Conservation (phyloP, 129 eudicot species). For the Saussurea involucrata region DNA sequence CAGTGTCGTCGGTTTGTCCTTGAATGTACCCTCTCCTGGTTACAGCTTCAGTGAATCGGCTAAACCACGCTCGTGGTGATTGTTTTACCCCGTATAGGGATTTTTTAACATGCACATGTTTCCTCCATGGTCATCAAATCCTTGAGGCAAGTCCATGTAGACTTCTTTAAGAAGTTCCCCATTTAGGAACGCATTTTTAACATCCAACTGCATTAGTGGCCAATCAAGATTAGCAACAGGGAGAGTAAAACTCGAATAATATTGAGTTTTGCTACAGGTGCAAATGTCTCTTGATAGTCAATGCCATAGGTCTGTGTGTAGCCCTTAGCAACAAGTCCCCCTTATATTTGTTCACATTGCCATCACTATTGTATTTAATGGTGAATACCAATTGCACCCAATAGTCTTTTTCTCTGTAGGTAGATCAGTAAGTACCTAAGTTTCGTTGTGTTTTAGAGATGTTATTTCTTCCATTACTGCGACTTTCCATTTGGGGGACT, state of each 20-base stretch:
- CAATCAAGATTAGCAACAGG: no score
- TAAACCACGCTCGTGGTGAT: neutral
- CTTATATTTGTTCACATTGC: neutral
- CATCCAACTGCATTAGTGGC: neutral
- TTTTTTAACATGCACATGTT: neutral
- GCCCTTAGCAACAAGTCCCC: neutral
- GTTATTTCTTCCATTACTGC: neutral
- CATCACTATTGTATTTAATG: neutral
- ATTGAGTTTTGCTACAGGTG: neutral
- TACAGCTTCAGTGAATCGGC: neutral
- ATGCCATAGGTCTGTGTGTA: neutral
- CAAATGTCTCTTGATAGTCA: neutral
- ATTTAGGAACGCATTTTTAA: neutral
- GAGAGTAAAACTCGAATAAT: neutral
- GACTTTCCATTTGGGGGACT: neutral
- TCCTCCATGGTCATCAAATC: neutral
- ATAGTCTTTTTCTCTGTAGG: neutral
- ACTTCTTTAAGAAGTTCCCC: neutral
- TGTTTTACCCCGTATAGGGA: neutral
- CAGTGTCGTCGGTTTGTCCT: neutral
- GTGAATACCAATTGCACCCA: neutral
- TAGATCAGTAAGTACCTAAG: neutral
- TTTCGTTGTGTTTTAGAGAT: neutral
- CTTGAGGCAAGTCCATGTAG: neutral
- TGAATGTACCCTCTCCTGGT: neutral